Evolutionary conservation across 129 eudicot species (phyloP).

Genomic region (Centrapalus pauciflorus): DNA sequence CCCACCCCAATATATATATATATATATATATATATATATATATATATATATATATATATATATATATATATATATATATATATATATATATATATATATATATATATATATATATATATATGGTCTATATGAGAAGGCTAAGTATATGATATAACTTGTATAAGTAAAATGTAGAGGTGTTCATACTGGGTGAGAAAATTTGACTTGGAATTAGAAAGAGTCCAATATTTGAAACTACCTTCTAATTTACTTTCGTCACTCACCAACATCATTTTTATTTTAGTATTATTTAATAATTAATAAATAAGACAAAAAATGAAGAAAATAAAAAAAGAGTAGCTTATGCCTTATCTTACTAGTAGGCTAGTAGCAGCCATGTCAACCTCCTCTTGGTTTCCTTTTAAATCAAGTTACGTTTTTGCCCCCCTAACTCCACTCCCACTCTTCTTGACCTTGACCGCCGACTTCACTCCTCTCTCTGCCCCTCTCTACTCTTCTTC

Average conservation of each 20-base stretch:
- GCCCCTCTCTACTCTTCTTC: slow-evolving; percentile 23
- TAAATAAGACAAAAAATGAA: no score
- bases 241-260: slow-evolving; percentile 7
- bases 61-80: no score
- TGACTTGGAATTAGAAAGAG: slow-evolving; percentile 42
- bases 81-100: no score
- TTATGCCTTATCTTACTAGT: no score
- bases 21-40: no score
- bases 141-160: no score
- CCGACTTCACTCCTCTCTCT: slow-evolving; percentile 51
- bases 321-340: neutral
- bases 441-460: slow-evolving; percentile 41
- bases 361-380: slow-evolving; percentile 30
- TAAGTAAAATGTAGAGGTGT: slow-evolving; percentile 24
- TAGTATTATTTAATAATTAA: no score
- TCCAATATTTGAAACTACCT: slow-evolving; percentile 12
- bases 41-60: no score
- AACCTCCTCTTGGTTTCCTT: slow-evolving; percentile 22
- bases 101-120: no score
- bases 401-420: slow-evolving; percentile 12
- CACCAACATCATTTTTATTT: neutral
- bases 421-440: slow-evolving; percentile 32
- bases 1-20: no score
- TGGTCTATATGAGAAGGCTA: no score
- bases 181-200: slow-evolving; percentile 10